These are phyloP conservation scores for Pythium chondricola DNA, from an alignment of 352 stramenopile genomes.

Conservation along the genomic window DNA sequence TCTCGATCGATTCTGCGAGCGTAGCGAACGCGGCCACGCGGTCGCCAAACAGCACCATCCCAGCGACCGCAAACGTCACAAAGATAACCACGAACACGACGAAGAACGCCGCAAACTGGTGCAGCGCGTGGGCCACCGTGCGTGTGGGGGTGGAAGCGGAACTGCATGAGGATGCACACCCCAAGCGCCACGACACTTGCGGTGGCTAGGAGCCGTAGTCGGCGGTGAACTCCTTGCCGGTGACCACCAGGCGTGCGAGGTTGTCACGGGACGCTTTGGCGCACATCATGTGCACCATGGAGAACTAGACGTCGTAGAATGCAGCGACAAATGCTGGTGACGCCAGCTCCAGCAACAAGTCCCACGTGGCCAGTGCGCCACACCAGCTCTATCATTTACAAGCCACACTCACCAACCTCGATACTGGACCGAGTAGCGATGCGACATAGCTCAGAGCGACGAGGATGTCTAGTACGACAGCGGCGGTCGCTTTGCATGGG, in stretches of 20 bases:
- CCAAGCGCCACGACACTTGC: conserved; percentile 27
- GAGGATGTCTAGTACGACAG: conserved; percentile 20
- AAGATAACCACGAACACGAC: conserved; percentile 55
- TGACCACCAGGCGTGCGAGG: conserved; percentile 29
- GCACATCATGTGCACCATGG: conserved; percentile 34
- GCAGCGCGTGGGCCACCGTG: conserved; percentile 40
- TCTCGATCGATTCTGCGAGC: conserved; percentile 32
- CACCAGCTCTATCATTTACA: not conserved
- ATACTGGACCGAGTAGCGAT: not conserved
- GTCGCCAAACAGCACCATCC: conserved; percentile 49
- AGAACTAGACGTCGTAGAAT: conserved; percentile 31
- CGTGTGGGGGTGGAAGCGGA: conserved; percentile 50
- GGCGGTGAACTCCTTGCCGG: conserved; percentile 26
- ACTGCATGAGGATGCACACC: conserved; percentile 36
- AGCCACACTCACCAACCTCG: not conserved
- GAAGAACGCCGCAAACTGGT: conserved; percentile 48
- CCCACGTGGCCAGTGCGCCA: not conserved
- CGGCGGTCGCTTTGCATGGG: conserved; percentile 16
- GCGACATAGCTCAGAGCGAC: conserved; percentile 18
- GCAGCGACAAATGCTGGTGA: conserved; percentile 1
- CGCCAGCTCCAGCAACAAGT: conserved; percentile 2
- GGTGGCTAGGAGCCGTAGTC: conserved; percentile 29
- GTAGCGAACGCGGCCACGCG: conserved; percentile 42
- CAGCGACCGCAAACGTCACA: conserved; percentile 41
- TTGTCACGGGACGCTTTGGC: conserved; percentile 34